Evolutionary conservation across 805 yeast species (phyloP).

Genomic region (Lipomyces yamanashiensis): DNA sequence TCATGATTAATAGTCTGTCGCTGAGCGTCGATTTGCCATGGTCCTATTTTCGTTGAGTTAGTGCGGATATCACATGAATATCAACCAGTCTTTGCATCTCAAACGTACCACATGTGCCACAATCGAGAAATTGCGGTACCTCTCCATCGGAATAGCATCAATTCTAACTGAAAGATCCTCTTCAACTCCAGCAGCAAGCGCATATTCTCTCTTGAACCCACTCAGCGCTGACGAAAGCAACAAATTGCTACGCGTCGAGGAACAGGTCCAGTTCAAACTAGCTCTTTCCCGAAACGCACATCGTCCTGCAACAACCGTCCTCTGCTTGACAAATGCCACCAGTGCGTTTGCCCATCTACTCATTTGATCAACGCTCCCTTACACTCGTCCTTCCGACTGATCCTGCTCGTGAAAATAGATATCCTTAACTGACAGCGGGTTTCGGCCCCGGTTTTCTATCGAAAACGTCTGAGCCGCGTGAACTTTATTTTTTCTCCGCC

Average conservation of each 20-base stretch:
- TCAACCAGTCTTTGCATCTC: too few relatives aligned
- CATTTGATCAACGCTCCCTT: too few relatives aligned
- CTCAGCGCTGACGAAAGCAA: neutral
- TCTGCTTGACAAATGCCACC: too few relatives aligned
- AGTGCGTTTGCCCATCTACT: too few relatives aligned
- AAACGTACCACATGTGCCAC: constrained; percentile 77
- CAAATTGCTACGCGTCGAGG: too few relatives aligned
- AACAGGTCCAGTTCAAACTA: too few relatives aligned
- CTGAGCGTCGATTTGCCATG: constrained; percentile 83
- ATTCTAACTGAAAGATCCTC: constrained; percentile 60
- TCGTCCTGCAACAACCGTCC: too few relatives aligned
- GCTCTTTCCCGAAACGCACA: too few relatives aligned
- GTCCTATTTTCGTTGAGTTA: constrained; percentile 27
- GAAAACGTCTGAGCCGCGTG: neutral
- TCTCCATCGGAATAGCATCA: constrained; percentile 75
- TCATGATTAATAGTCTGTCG: constrained; percentile 82
- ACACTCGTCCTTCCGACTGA: too few relatives aligned
- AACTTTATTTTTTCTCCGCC: neutral
- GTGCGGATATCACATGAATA: neutral
- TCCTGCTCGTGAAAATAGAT: too few relatives aligned
- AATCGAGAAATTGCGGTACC: constrained; percentile 87
- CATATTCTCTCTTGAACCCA: neutral
- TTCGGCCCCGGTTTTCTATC: too few relatives aligned
- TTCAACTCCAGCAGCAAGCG: neutral
- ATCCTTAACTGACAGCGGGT: too few relatives aligned